phyloP scores from a whole-genome alignment of 2,329 filamentous ascomycete species.

The Keithomyces neogunnii region DNA sequence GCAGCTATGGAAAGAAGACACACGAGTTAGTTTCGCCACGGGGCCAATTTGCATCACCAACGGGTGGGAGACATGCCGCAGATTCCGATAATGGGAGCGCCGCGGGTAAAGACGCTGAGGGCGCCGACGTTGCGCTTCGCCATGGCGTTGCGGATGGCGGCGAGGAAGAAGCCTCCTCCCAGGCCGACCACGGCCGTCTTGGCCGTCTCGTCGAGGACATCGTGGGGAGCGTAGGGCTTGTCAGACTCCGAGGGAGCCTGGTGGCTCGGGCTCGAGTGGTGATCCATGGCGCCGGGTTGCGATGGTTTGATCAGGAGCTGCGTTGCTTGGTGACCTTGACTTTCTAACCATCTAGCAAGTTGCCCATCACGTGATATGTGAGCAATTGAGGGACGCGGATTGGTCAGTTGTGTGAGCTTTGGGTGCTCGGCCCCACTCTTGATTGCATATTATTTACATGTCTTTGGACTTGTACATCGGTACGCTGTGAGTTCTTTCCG shows the following conservation, averaged over 20 bases:
- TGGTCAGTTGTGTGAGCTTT: slow-evolving; percentile 13
- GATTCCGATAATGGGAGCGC: slow-evolving; percentile 61
- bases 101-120: slow-evolving; percentile 71
- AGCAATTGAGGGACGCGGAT: slow-evolving; percentile 25
- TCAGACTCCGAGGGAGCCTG: slow-evolving; percentile 16
- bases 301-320: slow-evolving; percentile 7
- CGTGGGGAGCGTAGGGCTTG: slow-evolving; percentile 57
- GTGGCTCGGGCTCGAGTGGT: slow-evolving; percentile 18
- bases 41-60: not conserved
- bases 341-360: no score
- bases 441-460: no score
- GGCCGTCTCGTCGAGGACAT: slow-evolving; percentile 61
- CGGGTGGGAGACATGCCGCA: slow-evolving; percentile 20
- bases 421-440: not conserved
- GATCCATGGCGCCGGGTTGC: slow-evolving; percentile 23
- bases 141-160: slow-evolving; percentile 80
- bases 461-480: no score
- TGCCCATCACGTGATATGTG: slow-evolving; percentile 25
- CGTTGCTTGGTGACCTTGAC: not conserved
- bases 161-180: slow-evolving; percentile 60
- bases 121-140: slow-evolving; percentile 73
- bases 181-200: slow-evolving; percentile 58
- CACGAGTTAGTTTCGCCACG: not conserved
- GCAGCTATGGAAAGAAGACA: slow-evolving; percentile 25
- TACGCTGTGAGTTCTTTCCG: no score